phyloP scores from a whole-genome alignment of 805 yeast genomes.

The Ogataea methylovora region DNA sequence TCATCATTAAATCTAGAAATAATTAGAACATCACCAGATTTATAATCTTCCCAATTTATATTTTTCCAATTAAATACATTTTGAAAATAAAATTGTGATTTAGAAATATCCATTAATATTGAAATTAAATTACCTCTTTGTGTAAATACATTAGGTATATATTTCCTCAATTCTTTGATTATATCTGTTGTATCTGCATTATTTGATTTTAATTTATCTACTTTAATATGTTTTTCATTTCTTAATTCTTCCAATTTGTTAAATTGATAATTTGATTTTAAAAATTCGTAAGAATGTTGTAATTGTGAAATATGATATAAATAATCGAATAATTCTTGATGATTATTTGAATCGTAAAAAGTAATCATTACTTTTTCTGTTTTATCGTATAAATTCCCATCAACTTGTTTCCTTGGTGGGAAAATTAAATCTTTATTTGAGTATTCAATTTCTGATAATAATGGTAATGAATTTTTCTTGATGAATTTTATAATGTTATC shows the following conservation, averaged over 20 bases:
- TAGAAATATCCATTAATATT: conserved; percentile 43
- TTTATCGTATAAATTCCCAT: background rate
- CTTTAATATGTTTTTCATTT: conserved; percentile 33
- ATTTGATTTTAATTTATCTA: conserved; percentile 34
- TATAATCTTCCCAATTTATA: conserved; percentile 22
- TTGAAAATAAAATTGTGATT: conserved; percentile 8
- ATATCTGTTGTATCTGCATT: conserved; percentile 36
- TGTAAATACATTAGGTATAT: conserved; percentile 34
- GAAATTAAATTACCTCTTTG: conserved; percentile 31
- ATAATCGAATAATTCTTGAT: conserved; percentile 14
- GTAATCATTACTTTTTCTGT: conserved; percentile 42
- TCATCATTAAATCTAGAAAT: conserved; percentile 30
- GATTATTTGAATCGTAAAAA: conserved; percentile 35
- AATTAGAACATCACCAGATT: conserved; percentile 51
- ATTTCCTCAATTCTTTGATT: conserved; percentile 41
- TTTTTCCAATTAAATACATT: conserved; percentile 29
- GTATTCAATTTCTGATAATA: conserved; percentile 44
- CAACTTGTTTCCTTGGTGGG: conserved; percentile 9
- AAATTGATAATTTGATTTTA: conserved; percentile 30
- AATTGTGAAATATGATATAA: conserved; percentile 28
- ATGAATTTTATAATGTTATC: conserved; percentile 44
- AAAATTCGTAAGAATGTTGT: conserved; percentile 37
- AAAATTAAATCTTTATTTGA: conserved; percentile 29
- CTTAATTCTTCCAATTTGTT: conserved; percentile 22
- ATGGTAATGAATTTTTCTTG: conserved; percentile 39